Evolutionary conservation across 768 basidiomycete genomes (phyloP), one percentile per base, ranked within the genome.

Genomic region (Tricholoma saponaceum): DNA sequence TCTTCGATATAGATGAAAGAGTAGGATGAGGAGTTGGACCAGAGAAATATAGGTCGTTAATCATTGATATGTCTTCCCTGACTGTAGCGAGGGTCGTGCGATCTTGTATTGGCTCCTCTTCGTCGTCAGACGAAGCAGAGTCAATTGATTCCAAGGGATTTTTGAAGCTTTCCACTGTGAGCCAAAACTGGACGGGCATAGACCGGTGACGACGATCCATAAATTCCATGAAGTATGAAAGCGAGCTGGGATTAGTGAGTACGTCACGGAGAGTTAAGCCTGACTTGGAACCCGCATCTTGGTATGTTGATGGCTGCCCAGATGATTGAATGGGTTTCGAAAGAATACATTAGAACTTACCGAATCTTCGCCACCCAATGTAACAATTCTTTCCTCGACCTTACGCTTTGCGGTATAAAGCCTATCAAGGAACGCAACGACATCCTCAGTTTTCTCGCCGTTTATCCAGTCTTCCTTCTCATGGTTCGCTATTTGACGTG

Each of bases 191-290:
- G 3, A 97, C 92, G 9, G 93, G 83, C 12, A 92, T 67, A 12
- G 95, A 90, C 28, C 89, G 84, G 58, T 85, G 81, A 7, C 90
- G 83, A 13, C 97, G 83, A 63, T 98, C 97, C 92, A 98, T 95
- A 65, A 92, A 97, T 74, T 99, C 97, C 87, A 98, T 95, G 74
- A 96, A 92, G 69, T 97, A 96, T 2, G 92, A 93, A 2, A 98
- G 80, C 0, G 94, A 93, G 35, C 86, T 89, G 0, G 96, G 95
- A 63, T 93, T 95, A 22, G 86, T 77, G 3, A 99, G 83, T 52
- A 98, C 81, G 53, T 93, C 89, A 37, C 90, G 83, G 4, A 96
- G 78, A 0, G 82, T 77, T 22, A 90, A 72, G 10, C 81, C 74
- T 4, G 82, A 76, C 44, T 82, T 77, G 20, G 73, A 66, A 39